Percentiles rank a stretch among this genome's conserved stretches.
Conservation (phyloP, 768 basidiomycete species). For the Amylocystis lapponica region DNA sequence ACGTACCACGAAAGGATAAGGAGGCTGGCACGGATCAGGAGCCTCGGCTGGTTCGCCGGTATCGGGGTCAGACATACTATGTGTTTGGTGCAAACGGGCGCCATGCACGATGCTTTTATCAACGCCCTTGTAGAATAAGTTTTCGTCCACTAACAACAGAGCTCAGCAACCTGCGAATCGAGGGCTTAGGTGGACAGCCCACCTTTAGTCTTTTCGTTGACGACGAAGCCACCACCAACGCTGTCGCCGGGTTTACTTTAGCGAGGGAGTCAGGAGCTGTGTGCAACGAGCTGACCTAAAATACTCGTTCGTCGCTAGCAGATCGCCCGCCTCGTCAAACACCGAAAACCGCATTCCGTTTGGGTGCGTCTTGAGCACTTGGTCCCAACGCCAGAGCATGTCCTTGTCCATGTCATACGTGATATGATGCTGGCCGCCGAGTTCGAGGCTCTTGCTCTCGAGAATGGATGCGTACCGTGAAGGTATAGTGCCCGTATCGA, state of each 20-base stretch:
- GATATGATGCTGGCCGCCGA: constrained; percentile 74
- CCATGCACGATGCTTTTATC: constrained; percentile 77
- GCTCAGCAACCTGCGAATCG: not conserved
- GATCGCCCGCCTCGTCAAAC: constrained; percentile 73
- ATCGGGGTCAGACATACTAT: constrained; percentile 36
- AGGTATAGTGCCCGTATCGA: constrained; percentile 81
- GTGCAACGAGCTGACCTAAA: constrained; percentile 45
- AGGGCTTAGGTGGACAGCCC: constrained; percentile 1
- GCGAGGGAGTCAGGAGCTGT: not conserved
- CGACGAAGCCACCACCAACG: constrained; percentile 92
- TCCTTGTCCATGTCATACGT: constrained; percentile 84
- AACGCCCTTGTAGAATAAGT: constrained; percentile 90
- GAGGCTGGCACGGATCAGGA: constrained; percentile 52
- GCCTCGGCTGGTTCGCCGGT: constrained; percentile 5
- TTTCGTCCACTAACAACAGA: constrained; percentile 66
- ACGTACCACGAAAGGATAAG: constrained; percentile 61
- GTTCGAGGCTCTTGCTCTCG: constrained; percentile 54
- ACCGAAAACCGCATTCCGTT: constrained; percentile 93
- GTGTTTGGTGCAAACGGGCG: constrained; percentile 67
- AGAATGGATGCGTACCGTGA: constrained; percentile 69
- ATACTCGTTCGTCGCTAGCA: constrained; percentile 93
- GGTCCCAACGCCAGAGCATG: constrained; percentile 90
- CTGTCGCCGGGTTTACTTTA: constrained; percentile 25
- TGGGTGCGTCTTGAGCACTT: constrained; percentile 82
- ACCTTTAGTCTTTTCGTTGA: constrained; percentile 93